Percentiles rank a stretch among this genome's conserved stretches.
Evolutionary conservation across 2,329 filamentous ascomycete species (phyloP).

Genomic region (Calonectria pseudoturangicola): DNA sequence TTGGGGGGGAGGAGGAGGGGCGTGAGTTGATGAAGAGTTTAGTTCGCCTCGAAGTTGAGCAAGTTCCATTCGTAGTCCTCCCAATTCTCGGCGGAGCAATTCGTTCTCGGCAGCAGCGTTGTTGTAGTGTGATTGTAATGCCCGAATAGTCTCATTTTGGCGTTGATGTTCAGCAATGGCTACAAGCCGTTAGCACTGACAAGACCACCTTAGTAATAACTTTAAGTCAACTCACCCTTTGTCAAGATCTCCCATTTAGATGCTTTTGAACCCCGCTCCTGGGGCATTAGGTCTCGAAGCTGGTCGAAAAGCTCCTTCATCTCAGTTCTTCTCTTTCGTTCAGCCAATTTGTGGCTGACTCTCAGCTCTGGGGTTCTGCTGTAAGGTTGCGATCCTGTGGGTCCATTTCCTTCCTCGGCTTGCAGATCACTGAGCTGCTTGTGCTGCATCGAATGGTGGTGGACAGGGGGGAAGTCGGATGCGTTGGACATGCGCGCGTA

Average conservation of each 20-base stretch:
- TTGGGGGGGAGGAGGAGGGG: slow-evolving; percentile 50
- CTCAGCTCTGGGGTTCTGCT: slow-evolving; percentile 88
- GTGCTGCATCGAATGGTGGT: slow-evolving; percentile 86
- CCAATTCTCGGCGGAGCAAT: slow-evolving; percentile 69
- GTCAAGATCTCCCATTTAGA: slow-evolving; percentile 94
- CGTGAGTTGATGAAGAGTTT: slow-evolving; percentile 54
- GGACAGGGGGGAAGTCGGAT: slow-evolving; percentile 76
- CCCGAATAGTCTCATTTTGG: slow-evolving; percentile 69
- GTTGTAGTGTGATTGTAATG: slow-evolving; percentile 67
- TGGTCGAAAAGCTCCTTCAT: slow-evolving; percentile 94
- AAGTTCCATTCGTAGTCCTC: slow-evolving; percentile 68
- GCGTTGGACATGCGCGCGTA: slow-evolving; percentile 70
- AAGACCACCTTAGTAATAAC: not conserved
- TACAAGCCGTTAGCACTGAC: slow-evolving; percentile 55
- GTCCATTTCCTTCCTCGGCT: slow-evolving; percentile 72
- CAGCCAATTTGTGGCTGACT: slow-evolving; percentile 89
- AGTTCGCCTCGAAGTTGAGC: slow-evolving; percentile 66
- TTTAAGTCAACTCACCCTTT: slow-evolving; percentile 77
- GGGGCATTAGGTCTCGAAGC: slow-evolving; percentile 84
- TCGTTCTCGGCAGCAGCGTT: slow-evolving; percentile 66
- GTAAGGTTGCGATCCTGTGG: slow-evolving; percentile 81
- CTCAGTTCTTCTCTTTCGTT: slow-evolving; percentile 88
- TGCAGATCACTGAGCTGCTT: slow-evolving; percentile 81
- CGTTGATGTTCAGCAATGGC: slow-evolving; percentile 78
- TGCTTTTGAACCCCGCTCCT: slow-evolving; percentile 87